Percentiles rank a stretch among this genome's conserved stretches.
Evolutionary conservation across 768 basidiomycete genomes (phyloP).

Genomic region (Pulveroboletus frians): DNA sequence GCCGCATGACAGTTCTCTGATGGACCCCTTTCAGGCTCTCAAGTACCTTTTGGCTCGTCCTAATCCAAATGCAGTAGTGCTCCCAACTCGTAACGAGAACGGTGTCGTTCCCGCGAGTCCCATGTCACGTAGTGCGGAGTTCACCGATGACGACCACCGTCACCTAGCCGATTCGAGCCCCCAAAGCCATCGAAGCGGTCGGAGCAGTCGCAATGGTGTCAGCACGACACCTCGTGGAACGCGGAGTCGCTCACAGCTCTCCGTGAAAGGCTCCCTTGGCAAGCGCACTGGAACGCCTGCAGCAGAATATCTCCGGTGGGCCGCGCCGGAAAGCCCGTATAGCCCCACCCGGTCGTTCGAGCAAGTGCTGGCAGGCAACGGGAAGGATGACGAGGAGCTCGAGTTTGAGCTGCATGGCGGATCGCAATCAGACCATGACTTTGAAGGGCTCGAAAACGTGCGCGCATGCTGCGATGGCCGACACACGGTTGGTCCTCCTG

Average conservation of each 20-base stretch:
- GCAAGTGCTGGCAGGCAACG: constrained; percentile 35
- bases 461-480: constrained; percentile 85
- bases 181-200: constrained; percentile 66
- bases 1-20: constrained; percentile 6
- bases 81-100: constrained; percentile 29
- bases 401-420: constrained; percentile 84
- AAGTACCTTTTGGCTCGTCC: constrained; percentile 86
- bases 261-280: constrained; percentile 62
- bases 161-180: constrained; percentile 52
- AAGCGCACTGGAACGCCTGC: constrained; percentile 91
- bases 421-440: constrained; percentile 68
- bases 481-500: constrained; percentile 73
- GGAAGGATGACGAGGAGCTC: constrained; percentile 55
- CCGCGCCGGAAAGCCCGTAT: constrained; percentile 67
- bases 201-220: constrained; percentile 57
- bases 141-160: constrained; percentile 50
- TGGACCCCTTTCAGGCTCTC: constrained; percentile 57
- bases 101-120: constrained; percentile 45
- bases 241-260: constrained; percentile 76
- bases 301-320: constrained; percentile 83
- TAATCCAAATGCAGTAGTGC: constrained; percentile 22
- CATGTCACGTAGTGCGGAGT: constrained; percentile 37
- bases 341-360: constrained; percentile 71
- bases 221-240: constrained; percentile 73
- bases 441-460: constrained; percentile 92